Conservation (phyloP, 805 yeast genomes). For the Wickerhamiella bombiphila region DNA sequence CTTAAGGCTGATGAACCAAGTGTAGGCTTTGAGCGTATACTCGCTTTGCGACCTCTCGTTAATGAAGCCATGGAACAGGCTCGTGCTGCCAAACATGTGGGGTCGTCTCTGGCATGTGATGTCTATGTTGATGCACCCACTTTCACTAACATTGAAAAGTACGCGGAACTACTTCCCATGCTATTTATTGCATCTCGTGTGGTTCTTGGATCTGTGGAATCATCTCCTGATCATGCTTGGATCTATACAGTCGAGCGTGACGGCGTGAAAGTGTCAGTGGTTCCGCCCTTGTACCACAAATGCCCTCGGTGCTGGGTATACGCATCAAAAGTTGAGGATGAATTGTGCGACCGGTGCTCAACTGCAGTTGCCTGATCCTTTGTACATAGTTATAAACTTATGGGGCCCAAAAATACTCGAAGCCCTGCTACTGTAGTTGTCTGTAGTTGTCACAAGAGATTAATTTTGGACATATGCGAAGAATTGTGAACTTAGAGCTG, state of each 20-base stretch:
- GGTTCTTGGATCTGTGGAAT: constrained; percentile 18
- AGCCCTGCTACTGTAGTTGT: too few relatives aligned
- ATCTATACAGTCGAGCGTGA: constrained; percentile 23
- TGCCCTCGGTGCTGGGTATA: constrained; percentile 96
- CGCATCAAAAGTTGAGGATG: constrained; percentile 35
- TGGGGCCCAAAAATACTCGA: too few relatives aligned
- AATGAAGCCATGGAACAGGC: constrained; percentile 43
- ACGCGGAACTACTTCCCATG: constrained; percentile 37
- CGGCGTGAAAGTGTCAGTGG: constrained; percentile 26
- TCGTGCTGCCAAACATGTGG: constrained; percentile 32
- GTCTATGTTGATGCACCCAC: constrained; percentile 26
- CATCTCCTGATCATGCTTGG: constrained; percentile 17
- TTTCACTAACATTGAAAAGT: constrained; percentile 11
- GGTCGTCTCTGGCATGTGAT: constrained; percentile 43
- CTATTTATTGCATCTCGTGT: constrained; percentile 52
- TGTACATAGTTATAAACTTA: neutral
- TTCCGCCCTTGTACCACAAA: constrained; percentile 36
- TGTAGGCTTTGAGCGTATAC: too few relatives aligned
- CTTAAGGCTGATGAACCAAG: too few relatives aligned
- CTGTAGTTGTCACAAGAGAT: too few relatives aligned
- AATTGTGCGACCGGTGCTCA: constrained; percentile 54
- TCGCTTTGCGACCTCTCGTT: constrained; percentile 35
- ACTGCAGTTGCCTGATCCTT: neutral
- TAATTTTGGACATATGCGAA: too few relatives aligned
- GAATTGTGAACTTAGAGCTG: too few relatives aligned